A percentile compares a stretch with the other conserved stretches of the same genome.
These are phyloP conservation scores for Medicago ruthenica DNA, from an alignment of 306 rosid species.

Conservation along the genomic window DNA sequence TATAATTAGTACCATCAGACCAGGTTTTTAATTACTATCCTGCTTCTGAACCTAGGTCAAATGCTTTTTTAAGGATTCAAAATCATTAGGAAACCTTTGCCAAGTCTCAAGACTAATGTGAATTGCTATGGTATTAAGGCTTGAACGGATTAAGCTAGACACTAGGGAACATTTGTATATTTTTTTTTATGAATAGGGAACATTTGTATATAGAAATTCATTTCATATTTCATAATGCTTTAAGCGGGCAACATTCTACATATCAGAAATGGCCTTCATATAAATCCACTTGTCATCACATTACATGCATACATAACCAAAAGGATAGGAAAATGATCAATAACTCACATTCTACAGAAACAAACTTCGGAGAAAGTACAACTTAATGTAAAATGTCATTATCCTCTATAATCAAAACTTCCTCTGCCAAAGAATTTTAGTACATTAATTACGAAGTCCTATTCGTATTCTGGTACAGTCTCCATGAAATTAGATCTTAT, in stretches of 20 bases:
- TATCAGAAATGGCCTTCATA: conserved; percentile 27
- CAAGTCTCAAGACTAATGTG: not conserved
- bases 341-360: conserved; percentile 45
- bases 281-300: conserved; percentile 34
- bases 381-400: conserved; percentile 43
- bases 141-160: not conserved
- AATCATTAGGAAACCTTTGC: not conserved
- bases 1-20: not conserved
- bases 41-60: not conserved
- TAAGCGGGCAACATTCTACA: not conserved
- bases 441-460: conserved; percentile 46
- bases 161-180: not conserved
- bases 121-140: not conserved
- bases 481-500: conserved; percentile 14
- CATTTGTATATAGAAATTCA: not conserved
- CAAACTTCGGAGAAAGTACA: conserved; percentile 43
- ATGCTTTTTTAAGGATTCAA: not conserved
- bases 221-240: not conserved
- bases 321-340: conserved; percentile 39
- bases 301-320: conserved; percentile 48
- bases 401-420: conserved; percentile 53
- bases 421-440: conserved; percentile 54
- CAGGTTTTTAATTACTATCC: not conserved
- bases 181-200: no score
- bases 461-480: conserved; percentile 44